Conservation (phyloP, 192 early-diverging fungal species). For the Backusella mclennaniae region DNA sequence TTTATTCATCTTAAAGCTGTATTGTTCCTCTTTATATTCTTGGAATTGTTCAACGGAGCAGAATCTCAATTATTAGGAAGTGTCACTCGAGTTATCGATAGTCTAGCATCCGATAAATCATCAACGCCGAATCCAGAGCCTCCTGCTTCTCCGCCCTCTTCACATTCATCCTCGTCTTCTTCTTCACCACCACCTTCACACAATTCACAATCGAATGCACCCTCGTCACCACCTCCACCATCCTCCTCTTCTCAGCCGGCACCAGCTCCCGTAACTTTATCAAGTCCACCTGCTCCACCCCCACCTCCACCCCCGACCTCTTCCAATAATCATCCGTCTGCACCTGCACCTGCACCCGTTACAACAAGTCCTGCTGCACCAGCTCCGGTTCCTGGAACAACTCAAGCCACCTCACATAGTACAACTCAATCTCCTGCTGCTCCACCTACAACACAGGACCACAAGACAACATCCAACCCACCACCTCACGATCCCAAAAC, state of each 20-base stretch:
- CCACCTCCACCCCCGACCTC: constrained; percentile 9
- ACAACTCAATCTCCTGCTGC: not conserved
- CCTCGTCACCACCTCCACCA: not conserved
- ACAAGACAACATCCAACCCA: not conserved
- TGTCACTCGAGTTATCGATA: not conserved
- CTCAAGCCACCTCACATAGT: not conserved
- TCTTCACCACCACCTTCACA: not conserved
- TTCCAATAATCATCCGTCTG: not conserved
- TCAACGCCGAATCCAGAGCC: not conserved
- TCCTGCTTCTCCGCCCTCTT: not conserved
- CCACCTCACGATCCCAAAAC: not conserved
- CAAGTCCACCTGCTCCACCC: not conserved
- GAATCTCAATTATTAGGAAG: not conserved
- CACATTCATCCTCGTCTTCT: not conserved
- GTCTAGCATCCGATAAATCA: not conserved
- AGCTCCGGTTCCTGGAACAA: constrained; percentile 1
- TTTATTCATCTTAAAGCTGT: not conserved
- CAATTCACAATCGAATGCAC: not conserved
- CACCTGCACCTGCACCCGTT: not conserved
- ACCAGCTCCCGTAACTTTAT: not conserved
- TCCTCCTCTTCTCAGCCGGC: constrained; percentile 8
- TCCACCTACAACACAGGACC: not conserved
- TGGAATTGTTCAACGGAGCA: not conserved
- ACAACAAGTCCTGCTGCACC: not conserved
- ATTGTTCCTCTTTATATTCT: not conserved